Conservation (phyloP, 768 basidiomycete genomes). For the Trametes cingulata region DNA sequence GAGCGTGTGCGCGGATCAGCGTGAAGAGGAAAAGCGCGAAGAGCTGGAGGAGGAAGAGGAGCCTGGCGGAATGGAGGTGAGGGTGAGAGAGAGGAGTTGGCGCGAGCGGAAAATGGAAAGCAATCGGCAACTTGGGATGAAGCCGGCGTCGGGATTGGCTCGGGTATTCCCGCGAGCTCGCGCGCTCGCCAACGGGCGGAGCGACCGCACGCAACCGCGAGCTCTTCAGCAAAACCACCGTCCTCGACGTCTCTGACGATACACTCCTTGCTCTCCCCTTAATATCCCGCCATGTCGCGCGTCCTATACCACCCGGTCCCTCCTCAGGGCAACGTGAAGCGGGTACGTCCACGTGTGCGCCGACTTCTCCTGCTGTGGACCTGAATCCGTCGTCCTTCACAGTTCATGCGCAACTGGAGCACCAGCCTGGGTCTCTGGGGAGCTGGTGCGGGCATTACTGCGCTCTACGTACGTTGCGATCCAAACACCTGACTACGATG, state of each 20-base stretch:
- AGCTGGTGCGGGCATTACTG: conserved; percentile 63
- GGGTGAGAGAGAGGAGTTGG: background rate
- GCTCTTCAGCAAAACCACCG: conserved; percentile 16
- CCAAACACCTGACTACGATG: background rate
- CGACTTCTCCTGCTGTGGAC: background rate
- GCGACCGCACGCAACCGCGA: background rate
- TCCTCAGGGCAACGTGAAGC: conserved; percentile 22
- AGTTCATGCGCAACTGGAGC: conserved; percentile 51
- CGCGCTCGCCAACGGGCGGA: conserved; percentile 12
- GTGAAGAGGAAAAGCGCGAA: background rate
- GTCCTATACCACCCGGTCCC: conserved; percentile 36
- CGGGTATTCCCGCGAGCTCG: conserved; percentile 13
- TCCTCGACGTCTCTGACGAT: conserved; percentile 4
- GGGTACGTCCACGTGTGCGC: conserved; percentile 19
- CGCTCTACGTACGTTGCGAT: conserved; percentile 56
- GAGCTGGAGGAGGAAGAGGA: background rate
- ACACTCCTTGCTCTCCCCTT: background rate
- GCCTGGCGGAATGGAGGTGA: conserved; percentile 7
- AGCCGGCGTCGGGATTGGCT: conserved; percentile 16
- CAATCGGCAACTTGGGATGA: conserved; percentile 18
- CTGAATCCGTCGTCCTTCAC: background rate
- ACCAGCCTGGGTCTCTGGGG: conserved; percentile 71
- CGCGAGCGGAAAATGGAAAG: conserved; percentile 9
- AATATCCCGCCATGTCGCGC: conserved; percentile 35
- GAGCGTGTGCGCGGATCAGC: background rate